Evolutionary conservation across 108 stramenopile species (phyloP), one percentile per base, ranked within the genome.

Genomic region (Epithemia pelagica): DNA sequence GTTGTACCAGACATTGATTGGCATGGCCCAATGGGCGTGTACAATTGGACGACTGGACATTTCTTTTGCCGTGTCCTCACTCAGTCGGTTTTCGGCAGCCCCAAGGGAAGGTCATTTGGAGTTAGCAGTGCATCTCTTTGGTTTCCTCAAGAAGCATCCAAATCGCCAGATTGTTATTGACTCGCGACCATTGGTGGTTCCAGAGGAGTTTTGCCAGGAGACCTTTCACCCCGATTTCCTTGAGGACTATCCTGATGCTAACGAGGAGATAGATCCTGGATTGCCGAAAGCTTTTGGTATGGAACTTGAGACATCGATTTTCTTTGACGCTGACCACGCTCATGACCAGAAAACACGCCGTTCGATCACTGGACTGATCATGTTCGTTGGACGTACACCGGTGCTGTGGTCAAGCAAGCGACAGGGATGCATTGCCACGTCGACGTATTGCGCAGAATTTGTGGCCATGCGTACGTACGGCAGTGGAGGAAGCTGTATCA

Each of bases 31-130:
- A 1, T 80, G 79, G 79, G 64, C 72, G 15, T 60, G 73, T 24
- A 70, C 70, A 18, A 61, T 81, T 18, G 80, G 80, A 22, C 66
- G 75, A 28, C 55, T 72, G 58, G 82, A 83, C 68, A 62, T 83
- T n/a, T 37, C 53, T 30, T 25, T 51, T 32, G 74, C 71, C 27
- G 71, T 73, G 1, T 78, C 67, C 7, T 58, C 71, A 57, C 64
- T 82, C 64, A 73, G 63, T 7, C 68, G 59, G 0, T 77, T 74
- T 51, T 31, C 64, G 0, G 74, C 81, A 25, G 22, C 65, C 2
- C 81, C 81, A 46, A 28, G 80, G 23, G 30, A 61, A 58, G 77
- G 74, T 28, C 81, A 82, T 56, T 51, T 82, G 56, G 70, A 74
- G 21, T 22, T 22, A 64, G 58, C 69, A 33, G 2, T 62, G 2